Conservation (phyloP, 345 rosid species). For the Carallia pectinifolia region DNA sequence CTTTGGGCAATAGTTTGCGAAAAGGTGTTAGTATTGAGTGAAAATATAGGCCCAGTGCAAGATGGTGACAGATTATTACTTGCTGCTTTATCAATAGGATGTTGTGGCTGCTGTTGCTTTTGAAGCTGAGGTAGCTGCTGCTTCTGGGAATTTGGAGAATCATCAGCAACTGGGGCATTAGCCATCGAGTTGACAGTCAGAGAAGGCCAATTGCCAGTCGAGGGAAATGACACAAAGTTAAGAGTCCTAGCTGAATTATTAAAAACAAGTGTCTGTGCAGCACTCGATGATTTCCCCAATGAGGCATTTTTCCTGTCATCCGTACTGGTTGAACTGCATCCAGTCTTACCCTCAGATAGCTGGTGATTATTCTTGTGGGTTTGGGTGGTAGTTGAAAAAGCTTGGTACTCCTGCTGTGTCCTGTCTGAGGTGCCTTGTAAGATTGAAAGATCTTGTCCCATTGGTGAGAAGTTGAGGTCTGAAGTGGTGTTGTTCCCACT, state of each 20-base stretch:
- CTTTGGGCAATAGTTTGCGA: conserved; percentile 26
- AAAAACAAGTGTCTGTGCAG: conserved; percentile 47
- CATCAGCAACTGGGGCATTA: conserved; percentile 27
- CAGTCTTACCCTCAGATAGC: conserved; percentile 41
- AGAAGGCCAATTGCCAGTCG: conserved; percentile 44
- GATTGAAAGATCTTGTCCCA: conserved; percentile 29
- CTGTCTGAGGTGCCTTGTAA: conserved; percentile 34
- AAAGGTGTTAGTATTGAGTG: conserved; percentile 18
- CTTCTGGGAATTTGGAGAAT: conserved; percentile 25
- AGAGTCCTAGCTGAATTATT: conserved; percentile 50
- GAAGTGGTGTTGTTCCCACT: conserved; percentile 35
- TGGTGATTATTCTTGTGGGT: conserved; percentile 41
- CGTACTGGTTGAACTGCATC: conserved; percentile 26
- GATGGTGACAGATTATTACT: conserved; percentile 32
- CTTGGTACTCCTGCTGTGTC: conserved; percentile 37
- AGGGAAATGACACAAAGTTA: conserved; percentile 41
- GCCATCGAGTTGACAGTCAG: conserved; percentile 13
- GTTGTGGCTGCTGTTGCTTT: conserved; percentile 40
- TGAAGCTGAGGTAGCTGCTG: conserved; percentile 33
- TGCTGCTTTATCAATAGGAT: conserved; percentile 24
- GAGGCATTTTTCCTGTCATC: conserved; percentile 38
- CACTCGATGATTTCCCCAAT: conserved; percentile 30
- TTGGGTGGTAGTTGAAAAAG: conserved; percentile 31
- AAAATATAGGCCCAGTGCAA: conserved; percentile 18
- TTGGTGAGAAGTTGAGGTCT: conserved; percentile 48